Percentiles rank a stretch among this genome's conserved stretches.
phyloP scores from a whole-genome alignment of 1,284 basidiomycete species.

The Lignosus rhinocerotis region DNA sequence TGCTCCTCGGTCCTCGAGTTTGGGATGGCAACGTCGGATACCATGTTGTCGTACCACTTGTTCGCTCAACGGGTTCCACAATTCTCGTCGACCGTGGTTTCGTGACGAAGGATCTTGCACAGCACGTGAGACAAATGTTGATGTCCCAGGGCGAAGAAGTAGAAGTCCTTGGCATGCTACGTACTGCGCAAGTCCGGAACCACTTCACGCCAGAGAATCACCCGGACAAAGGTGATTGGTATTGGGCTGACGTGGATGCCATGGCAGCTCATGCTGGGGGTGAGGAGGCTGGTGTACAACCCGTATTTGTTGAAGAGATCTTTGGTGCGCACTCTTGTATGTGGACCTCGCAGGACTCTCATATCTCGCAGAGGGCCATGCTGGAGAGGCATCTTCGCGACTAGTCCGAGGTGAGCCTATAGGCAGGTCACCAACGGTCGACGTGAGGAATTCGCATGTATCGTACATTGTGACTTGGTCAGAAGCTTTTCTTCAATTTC shows the following conservation, averaged over 20 bases:
- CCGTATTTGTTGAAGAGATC: conserved; percentile 85
- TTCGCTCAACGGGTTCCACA: conserved; percentile 75
- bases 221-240: conserved; percentile 84
- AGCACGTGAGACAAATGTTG: conserved; percentile 34
- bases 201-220: conserved; percentile 89
- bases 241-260: conserved; percentile 83
- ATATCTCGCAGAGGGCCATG: conserved; percentile 67
- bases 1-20: conserved; percentile 86
- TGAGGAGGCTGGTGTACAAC: conserved; percentile 67
- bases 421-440: conserved; percentile 82
- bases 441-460: conserved; percentile 92
- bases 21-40: conserved; percentile 87
- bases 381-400: conserved; percentile 64
- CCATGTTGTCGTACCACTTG: conserved; percentile 84
- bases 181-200: conserved; percentile 70
- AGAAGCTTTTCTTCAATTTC: conserved; percentile 19
- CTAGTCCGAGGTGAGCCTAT: conserved; percentile 81
- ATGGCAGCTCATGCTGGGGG: conserved; percentile 86
- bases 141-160: conserved; percentile 52
- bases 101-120: conserved; percentile 63
- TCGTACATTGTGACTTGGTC: conserved; percentile 97
- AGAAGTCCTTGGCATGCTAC: conserved; percentile 75
- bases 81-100: conserved; percentile 93
- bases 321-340: conserved; percentile 57
- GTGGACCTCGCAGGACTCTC: not conserved